Evolutionary conservation across 257 asterid genomes (phyloP).

Genomic region (Eucommia ulmoides): DNA sequence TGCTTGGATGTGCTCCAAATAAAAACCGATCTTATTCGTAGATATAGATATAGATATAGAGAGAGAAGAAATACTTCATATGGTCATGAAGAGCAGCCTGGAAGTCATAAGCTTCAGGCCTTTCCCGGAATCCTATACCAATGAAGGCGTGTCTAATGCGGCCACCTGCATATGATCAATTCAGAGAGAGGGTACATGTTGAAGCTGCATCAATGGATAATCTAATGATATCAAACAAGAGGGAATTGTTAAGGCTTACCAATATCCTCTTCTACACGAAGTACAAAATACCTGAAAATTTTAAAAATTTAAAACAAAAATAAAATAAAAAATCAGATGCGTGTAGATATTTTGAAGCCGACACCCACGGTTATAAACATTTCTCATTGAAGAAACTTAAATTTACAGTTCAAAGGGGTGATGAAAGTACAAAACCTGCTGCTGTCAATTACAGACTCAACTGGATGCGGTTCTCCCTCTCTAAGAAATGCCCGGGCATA

Average conservation of each 20-base stretch:
- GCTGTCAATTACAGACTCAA: constrained; percentile 96
- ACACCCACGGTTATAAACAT: too few relatives aligned
- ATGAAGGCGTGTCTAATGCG: constrained; percentile 97
- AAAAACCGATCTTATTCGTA: too few relatives aligned
- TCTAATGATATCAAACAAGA: constrained; percentile 3
- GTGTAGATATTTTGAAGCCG: too few relatives aligned
- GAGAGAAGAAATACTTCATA: constrained; percentile 53
- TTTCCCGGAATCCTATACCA: constrained; percentile 96
- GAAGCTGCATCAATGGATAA: too few relatives aligned
- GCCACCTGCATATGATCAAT: constrained; percentile 52
- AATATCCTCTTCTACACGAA: constrained; percentile 86
- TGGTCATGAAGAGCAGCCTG: constrained; percentile 99
- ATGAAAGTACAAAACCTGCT: constrained; percentile 59
- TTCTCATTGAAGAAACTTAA: too few relatives aligned
- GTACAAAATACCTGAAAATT: constrained; percentile 96
- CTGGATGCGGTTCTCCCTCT: constrained; percentile 97
- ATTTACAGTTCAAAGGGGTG: not conserved
- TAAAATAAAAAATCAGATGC: too few relatives aligned
- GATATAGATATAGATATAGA: constrained; percentile 1
- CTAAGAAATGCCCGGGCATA: constrained; percentile 95
- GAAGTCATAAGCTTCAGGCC: constrained; percentile 94
- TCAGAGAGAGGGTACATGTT: too few relatives aligned
- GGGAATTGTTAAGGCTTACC: constrained; percentile 34
- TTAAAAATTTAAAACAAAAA: too few relatives aligned
- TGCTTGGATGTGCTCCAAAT: too few relatives aligned